A percentile compares a stretch with the other conserved stretches of the same genome.
phyloP scores from a whole-genome alignment of 2,329 filamentous ascomycete species.

The Cytospora leucostoma region DNA sequence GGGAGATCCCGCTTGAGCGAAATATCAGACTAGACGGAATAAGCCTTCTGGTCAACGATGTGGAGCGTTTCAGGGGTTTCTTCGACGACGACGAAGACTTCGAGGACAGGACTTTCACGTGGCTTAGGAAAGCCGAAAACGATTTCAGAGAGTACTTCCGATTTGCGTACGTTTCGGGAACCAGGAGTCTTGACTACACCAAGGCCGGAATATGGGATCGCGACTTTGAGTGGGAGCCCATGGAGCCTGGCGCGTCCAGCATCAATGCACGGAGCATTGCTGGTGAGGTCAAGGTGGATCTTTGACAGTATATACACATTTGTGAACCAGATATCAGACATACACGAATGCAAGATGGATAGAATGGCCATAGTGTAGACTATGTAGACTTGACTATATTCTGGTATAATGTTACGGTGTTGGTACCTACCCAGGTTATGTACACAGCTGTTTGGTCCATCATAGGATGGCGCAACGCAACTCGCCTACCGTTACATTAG shows the following conservation, averaged over 20 bases:
- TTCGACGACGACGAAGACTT: constrained; percentile 56
- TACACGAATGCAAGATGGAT: too few species aligned
- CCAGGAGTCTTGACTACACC: constrained; percentile 68
- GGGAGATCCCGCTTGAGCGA: constrained; percentile 49
- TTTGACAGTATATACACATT: neutral
- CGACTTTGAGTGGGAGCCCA: constrained; percentile 65
- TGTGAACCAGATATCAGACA: neutral
- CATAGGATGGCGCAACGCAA: too few species aligned
- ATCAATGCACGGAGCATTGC: constrained; percentile 37
- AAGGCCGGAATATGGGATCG: constrained; percentile 71
- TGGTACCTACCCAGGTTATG: too few species aligned
- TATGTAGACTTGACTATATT: too few species aligned
- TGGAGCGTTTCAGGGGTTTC: constrained; percentile 76
- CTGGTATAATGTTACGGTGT: too few species aligned
- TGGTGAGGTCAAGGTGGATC: constrained; percentile 24
- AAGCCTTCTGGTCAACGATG: constrained; percentile 81
- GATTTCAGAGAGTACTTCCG: constrained; percentile 70
- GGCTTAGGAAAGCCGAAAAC: constrained; percentile 52
- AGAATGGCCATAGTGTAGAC: too few species aligned
- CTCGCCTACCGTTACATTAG: too few species aligned
- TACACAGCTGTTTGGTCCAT: too few species aligned
- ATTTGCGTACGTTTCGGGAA: constrained; percentile 73
- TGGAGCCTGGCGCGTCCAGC: constrained; percentile 62
- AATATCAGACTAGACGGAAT: constrained; percentile 66
- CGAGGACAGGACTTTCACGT: constrained; percentile 52